Percentiles rank a stretch among this genome's conserved stretches.
phyloP scores from a whole-genome alignment of 805 yeast species.

The Metschnikowia dekortorum region DNA sequence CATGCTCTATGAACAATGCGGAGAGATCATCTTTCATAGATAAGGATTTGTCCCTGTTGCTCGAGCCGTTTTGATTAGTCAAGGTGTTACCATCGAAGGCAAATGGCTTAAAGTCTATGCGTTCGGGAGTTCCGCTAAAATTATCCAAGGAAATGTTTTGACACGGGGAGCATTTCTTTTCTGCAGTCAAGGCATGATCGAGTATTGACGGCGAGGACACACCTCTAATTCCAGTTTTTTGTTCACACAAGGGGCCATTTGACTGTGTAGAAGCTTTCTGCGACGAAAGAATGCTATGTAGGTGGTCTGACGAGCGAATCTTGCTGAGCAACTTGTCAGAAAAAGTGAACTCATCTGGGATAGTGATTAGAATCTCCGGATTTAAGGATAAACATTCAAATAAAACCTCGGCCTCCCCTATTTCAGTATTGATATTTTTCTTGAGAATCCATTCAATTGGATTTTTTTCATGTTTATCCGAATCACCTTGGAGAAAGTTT shows the following conservation, averaged over 20 bases:
- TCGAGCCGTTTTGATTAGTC: neutral
- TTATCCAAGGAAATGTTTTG: neutral
- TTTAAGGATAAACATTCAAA: conserved; percentile 19
- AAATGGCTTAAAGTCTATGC: conserved; percentile 9
- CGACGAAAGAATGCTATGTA: neutral
- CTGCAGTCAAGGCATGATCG: neutral
- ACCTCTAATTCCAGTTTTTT: neutral
- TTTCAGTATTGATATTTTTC: conserved; percentile 8
- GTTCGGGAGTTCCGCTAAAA: neutral
- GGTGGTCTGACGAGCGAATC: conserved; percentile 3
- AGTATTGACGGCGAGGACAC: neutral
- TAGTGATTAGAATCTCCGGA: conserved; percentile 14
- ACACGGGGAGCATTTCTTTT: neutral
- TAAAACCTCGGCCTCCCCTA: conserved; percentile 19
- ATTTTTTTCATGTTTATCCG: conserved; percentile 19
- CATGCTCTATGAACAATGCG: conserved; percentile 30
- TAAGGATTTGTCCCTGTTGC: neutral
- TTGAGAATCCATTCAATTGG: conserved; percentile 21
- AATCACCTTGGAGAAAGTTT: conserved; percentile 30
- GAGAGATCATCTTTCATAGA: conserved; percentile 10
- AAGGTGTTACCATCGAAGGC: conserved; percentile 8
- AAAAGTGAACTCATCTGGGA: conserved; percentile 12
- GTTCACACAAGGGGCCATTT: neutral
- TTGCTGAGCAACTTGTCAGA: conserved; percentile 5
- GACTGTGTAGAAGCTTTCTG: neutral